A percentile compares a stretch with the other conserved stretches of the same genome.
Conservation (phyloP, 306 rosid species). For the Sophora flavescens region DNA sequence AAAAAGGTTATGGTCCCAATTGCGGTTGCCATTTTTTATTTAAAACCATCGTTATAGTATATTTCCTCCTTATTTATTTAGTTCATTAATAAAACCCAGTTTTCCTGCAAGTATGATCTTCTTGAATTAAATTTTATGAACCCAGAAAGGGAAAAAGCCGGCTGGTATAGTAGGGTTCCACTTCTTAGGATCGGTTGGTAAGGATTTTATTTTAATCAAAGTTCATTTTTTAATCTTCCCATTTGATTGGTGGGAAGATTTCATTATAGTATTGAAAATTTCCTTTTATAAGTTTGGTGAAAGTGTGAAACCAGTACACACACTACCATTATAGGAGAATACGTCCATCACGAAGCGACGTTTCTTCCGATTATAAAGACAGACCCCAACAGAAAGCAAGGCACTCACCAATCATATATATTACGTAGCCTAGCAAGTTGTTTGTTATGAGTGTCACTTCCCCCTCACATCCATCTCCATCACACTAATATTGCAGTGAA, state of each 20-base stretch:
- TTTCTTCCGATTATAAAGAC: constrained; percentile 54
- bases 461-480: constrained; percentile 47
- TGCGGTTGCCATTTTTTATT: no score
- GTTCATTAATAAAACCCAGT: constrained; percentile 46
- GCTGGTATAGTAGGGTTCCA: constrained; percentile 61
- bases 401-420: constrained; percentile 51
- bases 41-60: not conserved
- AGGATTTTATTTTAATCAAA: constrained; percentile 45
- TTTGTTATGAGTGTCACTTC: constrained; percentile 48
- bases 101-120: constrained; percentile 53
- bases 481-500: constrained; percentile 46
- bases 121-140: constrained; percentile 16
- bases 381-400: constrained; percentile 47
- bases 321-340: constrained; percentile 48
- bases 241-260: constrained; percentile 51
- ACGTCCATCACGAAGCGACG: constrained; percentile 55
- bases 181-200: constrained; percentile 48
- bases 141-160: constrained; percentile 61
- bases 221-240: constrained; percentile 24
- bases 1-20: no score
- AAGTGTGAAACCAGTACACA: constrained; percentile 46
- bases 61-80: constrained; percentile 9
- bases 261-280: constrained; percentile 23
- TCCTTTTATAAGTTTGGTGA: constrained; percentile 53
- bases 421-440: constrained; percentile 53